Base-by-base conservation (phyloP, 352 stramenopile genomes). In the Thalassiosira exigua region DNA sequence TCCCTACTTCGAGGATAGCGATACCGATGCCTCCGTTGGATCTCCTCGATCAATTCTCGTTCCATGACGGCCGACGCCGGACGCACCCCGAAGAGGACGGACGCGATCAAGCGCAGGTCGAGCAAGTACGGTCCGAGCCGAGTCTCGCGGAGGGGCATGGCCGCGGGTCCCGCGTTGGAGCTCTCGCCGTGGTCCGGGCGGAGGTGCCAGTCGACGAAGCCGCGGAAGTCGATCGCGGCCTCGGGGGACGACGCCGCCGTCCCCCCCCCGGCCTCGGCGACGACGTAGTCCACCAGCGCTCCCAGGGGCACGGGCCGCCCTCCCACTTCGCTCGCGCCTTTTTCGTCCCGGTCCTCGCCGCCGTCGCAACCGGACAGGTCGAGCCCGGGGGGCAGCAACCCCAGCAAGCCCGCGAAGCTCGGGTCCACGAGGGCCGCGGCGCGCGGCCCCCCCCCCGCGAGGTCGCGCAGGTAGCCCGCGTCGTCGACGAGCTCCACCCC, bases 11-110 rank as follows among this genome's bases (percentile, higher is more conserved):
- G 78, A 17, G 86, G 88, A 74, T 90, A 91, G 59, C 84, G 52
- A 33, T 73, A 78, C 64, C 82, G 85, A 64, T 92, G 86, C n/a
- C 88, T 82, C 44, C 79, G 48, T 72, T 85, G 41, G 29, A 94
- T 82, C 69, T 92, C 82, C 3, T 75, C 65, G 27, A 94, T 70
- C 0, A 94, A 26, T 21, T 22, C 51, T 60, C 73, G 36, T 65
- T 94, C 88, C 59, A 89, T 71, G 46, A 59, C 71, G 5, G 85
- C 79, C 9, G 72, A 44, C 42, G 82, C 78, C 9, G 88, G 88
- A 26, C 84, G 76, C 24, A 94, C 67, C 4, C 88, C 88, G 66
- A 92, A 92, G 2, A 92, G 64, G 19, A 92, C 79, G 22, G 82
- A 75, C 0, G 77, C 85, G 53, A 94, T 89, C 17, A 94, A 54